Evolutionary conservation across 805 yeast species (phyloP), one percentile per base, ranked within the genome.

Genomic region (Sporopachydermia lactativora): DNA sequence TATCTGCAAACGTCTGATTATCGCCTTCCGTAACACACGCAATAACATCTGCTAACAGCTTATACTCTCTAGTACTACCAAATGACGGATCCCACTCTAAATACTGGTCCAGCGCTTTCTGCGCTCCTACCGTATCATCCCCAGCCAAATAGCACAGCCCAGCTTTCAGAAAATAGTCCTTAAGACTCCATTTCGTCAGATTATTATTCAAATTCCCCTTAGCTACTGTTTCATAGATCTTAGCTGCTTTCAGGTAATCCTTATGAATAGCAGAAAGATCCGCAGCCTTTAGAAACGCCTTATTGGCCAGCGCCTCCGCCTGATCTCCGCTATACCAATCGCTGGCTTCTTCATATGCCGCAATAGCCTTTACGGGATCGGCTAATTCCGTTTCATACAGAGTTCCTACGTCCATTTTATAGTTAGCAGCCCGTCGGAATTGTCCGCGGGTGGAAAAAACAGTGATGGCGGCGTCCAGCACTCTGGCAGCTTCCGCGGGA

Each of bases 321-420:
- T 85, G 88, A 60, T 92, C 99, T 46, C 89, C 84, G 42, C 75
- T 72, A 55, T 81, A 88, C 88, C 96, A 92, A 53, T 92, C 97
- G 35, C 95, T 96, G 6, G 98, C 96, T 51, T 80, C 82, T 54
- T 86, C 94, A 55, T 81, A 89, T 18, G 86, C 74, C 41, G 68
- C 68, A 41, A 80, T 70, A 4, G 98, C 96, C 49, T 72, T 72
- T 17, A 67, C 63, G 19, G 64, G 59, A 52, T 88, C 89, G 39
- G 70, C 70, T 15, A 84, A 62, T 39, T 80, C 82, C 37, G 71
- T 71, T 60, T 89, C 97, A 54, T 82, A 84, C 37, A 89, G 59
- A 49, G 77, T 86, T 6, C 88, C 98, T 53, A 92, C 68, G 56
- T 92, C 98, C 66, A 81, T 75, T 55, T 88, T 81, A 64, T 81